Evolutionary conservation across 768 basidiomycete genomes (phyloP).

Genomic region (Hypholoma sublateritium): DNA sequence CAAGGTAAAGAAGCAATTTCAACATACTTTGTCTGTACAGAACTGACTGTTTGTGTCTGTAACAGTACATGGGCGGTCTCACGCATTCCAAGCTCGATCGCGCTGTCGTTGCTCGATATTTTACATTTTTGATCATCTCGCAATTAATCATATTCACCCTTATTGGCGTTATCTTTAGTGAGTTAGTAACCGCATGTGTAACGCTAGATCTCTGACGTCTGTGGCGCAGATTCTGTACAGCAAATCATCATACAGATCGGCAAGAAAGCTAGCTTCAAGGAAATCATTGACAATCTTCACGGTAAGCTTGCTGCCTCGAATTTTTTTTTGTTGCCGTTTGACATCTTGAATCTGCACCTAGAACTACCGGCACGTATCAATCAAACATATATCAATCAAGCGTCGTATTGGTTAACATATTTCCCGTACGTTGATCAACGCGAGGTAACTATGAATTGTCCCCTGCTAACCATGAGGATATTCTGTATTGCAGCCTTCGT

Average conservation of each 20-base stretch:
- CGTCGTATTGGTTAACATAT: conserved; percentile 91
- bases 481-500: conserved; percentile 58
- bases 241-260: conserved; percentile 45
- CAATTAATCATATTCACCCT: conserved; percentile 94
- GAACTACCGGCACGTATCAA: conserved; percentile 76
- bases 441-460: not conserved
- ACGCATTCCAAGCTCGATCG: conserved; percentile 85
- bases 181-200: conserved; percentile 24
- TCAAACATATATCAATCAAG: conserved; percentile 86
- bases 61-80: conserved; percentile 60
- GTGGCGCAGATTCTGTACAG: conserved; percentile 37
- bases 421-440: conserved; percentile 70
- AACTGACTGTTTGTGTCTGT: conserved; percentile 56
- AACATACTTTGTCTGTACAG: conserved; percentile 31
- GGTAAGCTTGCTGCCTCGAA: conserved; percentile 24
- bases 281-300: conserved; percentile 46
- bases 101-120: conserved; percentile 90
- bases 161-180: conserved; percentile 86
- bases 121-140: conserved; percentile 89
- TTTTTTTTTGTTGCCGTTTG: not conserved
- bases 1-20: conserved; percentile 40
- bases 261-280: conserved; percentile 40
- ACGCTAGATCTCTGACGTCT: conserved; percentile 1
- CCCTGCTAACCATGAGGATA: not conserved
- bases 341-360: conserved; percentile 25